A percentile compares a stretch with the other conserved stretches of the same genome.
phyloP scores from a whole-genome alignment of 371 early-diverging fungal species.

The Mucor circinelloides region DNA sequence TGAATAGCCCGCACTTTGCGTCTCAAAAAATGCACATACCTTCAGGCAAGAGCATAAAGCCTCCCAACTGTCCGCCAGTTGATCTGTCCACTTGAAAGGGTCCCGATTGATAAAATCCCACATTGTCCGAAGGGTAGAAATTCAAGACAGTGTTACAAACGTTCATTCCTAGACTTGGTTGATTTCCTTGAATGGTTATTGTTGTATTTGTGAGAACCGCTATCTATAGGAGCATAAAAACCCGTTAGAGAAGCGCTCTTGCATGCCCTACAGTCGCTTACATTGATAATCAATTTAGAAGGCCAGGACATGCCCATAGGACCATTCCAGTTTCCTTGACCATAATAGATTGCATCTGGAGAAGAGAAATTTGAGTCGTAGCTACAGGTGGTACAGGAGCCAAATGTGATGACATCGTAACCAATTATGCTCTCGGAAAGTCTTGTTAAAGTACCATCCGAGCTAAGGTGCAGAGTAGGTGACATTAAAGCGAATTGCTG shows the following conservation, averaged over 20 bases:
- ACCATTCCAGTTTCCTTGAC: constrained; percentile 25
- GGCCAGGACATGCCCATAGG: not conserved
- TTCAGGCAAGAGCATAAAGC: constrained; percentile 22
- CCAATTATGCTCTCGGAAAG: not conserved
- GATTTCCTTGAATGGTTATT: constrained; percentile 5
- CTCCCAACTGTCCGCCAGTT: constrained; percentile 22
- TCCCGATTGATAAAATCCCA: constrained; percentile 8
- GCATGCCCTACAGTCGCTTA: not conserved
- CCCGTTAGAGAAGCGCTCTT: not conserved
- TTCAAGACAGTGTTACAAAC: constrained; percentile 22
- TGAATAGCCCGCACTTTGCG: not conserved
- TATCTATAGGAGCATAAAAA: constrained; percentile 3
- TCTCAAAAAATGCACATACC: constrained; percentile 3
- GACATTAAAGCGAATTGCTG: not conserved
- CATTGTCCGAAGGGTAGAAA: constrained; percentile 24
- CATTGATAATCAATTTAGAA: constrained; percentile 7
- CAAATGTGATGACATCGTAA: not conserved
- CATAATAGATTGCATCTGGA: constrained; percentile 13
- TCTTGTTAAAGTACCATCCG: not conserved
- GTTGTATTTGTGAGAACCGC: constrained; percentile 18
- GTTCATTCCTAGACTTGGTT: constrained; percentile 11
- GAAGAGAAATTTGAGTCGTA: not conserved
- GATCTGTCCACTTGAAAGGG: constrained; percentile 7
- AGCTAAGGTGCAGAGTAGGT: not conserved
- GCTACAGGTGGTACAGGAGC: not conserved